Base-by-base conservation (phyloP, 208 protist genomes). In the Crithidia mellificae region DNA sequence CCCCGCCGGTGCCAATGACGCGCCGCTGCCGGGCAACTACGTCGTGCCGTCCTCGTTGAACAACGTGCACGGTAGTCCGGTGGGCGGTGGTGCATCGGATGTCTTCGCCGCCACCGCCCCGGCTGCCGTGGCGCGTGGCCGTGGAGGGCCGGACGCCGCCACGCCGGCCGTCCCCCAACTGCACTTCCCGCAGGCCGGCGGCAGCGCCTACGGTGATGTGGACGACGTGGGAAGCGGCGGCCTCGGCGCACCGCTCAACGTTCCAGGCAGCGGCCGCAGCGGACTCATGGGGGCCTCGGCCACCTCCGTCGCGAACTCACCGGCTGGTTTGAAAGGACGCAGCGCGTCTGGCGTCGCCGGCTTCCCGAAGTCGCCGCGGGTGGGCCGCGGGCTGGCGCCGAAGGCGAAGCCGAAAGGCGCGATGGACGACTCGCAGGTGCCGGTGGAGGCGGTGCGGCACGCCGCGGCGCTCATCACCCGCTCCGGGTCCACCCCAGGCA, bases 351-450 rank as follows among this genome's bases (percentile, higher is more conserved):
- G n/a, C 30, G n/a, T 52, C 20, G 27, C 46, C 41, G 58, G 58
- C 46, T 54, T 64, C 25, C 39, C 55, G 50, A 63, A 69, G 34
- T 74, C 69, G 17, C 51, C 74, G 32, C 65, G 64, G 15, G 63
- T 55, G 3, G 67, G 67, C 32, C 70, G 82, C 1, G 70, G 78
- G 11, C 72, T 92, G 22, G 79, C 71, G 11, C 81, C 86, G 25
- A 96, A 96, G 74, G 84, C 88, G 20, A 96, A 96, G 68, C 91
- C 91, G 12, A 80, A 81, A 47, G 87, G 71, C 27, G 81, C 84
- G 0, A 22, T 79, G 1, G 78, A 81, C 0, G 74, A 63, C 12
- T 53, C 77, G 14, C 71, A 68, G 43, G 78, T 91, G 29, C 88
- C 90, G 14, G 65, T 93, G 46, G 84, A 90, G 32, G 86, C 77